phyloP scores from a whole-genome alignment of 345 rosid genomes.

The Zanthoxylum bungeanum region DNA sequence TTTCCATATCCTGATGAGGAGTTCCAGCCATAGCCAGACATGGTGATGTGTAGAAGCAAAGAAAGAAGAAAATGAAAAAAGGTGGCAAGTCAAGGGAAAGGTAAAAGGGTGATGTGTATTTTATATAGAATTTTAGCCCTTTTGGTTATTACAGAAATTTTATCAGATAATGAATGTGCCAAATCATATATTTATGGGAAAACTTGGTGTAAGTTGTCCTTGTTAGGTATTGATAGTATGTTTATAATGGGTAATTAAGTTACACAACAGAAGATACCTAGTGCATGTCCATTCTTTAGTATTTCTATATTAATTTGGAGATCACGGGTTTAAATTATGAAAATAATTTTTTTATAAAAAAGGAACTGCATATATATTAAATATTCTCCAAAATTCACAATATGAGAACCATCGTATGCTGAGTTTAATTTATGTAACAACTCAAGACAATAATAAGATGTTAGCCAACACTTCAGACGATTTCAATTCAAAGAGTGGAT shows the following conservation, averaged over 20 bases:
- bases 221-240: neutral
- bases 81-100: neutral
- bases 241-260: neutral
- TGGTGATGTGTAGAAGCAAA: neutral
- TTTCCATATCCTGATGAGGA: neutral
- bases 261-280: neutral
- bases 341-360: no score
- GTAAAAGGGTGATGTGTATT: neutral
- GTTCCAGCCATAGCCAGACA: constrained; percentile 6
- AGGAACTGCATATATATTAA: no score
- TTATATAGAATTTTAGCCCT: neutral
- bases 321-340: no score
- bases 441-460: no score
- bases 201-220: neutral
- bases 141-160: neutral
- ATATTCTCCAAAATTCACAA: no score
- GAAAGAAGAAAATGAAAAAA: neutral
- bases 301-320: neutral
- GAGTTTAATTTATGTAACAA: no score
- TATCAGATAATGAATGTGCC: neutral
- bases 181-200: neutral
- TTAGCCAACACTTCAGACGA: no score
- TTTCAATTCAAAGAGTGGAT: no score
- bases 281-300: no score
- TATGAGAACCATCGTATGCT: no score